These are phyloP conservation scores for Taphrina pruni DNA, from an alignment of 1,139 yeast genomes.

Conservation along the genomic window DNA sequence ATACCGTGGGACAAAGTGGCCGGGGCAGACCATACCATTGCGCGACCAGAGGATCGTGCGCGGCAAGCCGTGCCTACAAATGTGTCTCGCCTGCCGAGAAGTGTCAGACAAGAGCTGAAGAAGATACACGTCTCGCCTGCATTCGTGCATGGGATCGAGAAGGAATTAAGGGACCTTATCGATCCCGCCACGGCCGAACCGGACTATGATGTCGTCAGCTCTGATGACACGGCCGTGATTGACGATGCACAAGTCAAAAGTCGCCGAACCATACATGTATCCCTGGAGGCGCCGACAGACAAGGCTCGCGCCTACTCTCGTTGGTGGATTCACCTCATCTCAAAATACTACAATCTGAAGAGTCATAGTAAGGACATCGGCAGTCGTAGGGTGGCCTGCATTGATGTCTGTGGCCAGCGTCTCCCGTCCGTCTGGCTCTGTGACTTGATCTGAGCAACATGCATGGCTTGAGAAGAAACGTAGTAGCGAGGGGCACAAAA, in stretches of 20 bases:
- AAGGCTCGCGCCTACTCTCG: constrained; percentile 25
- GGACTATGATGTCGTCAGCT: constrained; percentile 14
- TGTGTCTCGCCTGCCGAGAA: constrained; percentile 2
- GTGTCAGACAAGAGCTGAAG: constrained; percentile 13
- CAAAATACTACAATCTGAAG: constrained; percentile 20
- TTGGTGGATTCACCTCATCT: constrained; percentile 20
- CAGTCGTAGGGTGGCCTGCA: constrained; percentile 25
- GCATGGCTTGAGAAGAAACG: too few relatives aligned
- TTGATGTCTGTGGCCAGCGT: constrained; percentile 7
- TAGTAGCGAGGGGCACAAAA: too few relatives aligned
- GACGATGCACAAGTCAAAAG: neutral
- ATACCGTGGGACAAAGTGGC: constrained; percentile 13
- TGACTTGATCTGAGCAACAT: constrained; percentile 12
- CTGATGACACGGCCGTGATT: neutral
- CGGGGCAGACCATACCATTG: neutral
- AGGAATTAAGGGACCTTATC: constrained; percentile 13
- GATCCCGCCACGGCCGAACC: constrained; percentile 20
- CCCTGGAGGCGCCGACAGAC: constrained; percentile 24
- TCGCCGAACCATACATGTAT: constrained; percentile 3
- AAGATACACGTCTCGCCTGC: constrained; percentile 26
- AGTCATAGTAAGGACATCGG: constrained; percentile 9
- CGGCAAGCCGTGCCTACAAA: constrained; percentile 3
- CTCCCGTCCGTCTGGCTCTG: constrained; percentile 18
- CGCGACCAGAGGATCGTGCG: neutral
- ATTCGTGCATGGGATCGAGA: constrained; percentile 22